Evolutionary conservation across 106 monocot genomes (phyloP), one percentile per base, ranked within the genome.

Genomic region (Agapanthus africanus): DNA sequence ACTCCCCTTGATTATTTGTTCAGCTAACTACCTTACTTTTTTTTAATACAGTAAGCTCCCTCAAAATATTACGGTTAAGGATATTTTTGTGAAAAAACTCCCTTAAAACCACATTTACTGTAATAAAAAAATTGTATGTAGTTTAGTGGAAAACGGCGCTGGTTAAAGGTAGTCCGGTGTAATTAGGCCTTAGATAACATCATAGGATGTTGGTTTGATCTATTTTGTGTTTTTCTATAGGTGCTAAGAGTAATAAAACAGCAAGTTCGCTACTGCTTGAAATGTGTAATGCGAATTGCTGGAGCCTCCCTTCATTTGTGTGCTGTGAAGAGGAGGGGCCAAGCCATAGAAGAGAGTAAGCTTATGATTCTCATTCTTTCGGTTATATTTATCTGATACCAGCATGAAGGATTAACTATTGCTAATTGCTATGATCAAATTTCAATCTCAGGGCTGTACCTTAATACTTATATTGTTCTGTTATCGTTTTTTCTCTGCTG

Each of bases 281-380:
- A 71, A 65, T 79, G 6, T 84, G 88, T 66, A 56, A 73, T 68
- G 31, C 28, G 9, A 79, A 88, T 57, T 69, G 66, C 59, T 88
- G 88, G 88, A 79, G 31, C 19, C 73, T 11, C 0, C 88, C 84
- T 49, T 76, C 74, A 28, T 88, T 84, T 79, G 71, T 28, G 6
- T 88, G 76, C 47, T 71, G 59, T 34, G 73, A 81, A 49, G 78
- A 84, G 33, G 84, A 81, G 74, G 84, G 88, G 65, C 76, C 54
- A 15, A n/a, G 44, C 57, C 88, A 84, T 64, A 62, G 54, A 52
- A 81, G 67, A 73, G 74, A 46, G 88, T 84, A 76, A 75, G 87
- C 32, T 19, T 54, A 2, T 21, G 31, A 19, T 68, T 23, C 50
- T 33, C 46, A 47, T 68, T 18, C 31, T 50, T 41, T 28, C 1